Evolutionary conservation across 169 alveolate species (phyloP), one percentile per base, ranked within the genome.

Genomic region (Neospora caninum): DNA sequence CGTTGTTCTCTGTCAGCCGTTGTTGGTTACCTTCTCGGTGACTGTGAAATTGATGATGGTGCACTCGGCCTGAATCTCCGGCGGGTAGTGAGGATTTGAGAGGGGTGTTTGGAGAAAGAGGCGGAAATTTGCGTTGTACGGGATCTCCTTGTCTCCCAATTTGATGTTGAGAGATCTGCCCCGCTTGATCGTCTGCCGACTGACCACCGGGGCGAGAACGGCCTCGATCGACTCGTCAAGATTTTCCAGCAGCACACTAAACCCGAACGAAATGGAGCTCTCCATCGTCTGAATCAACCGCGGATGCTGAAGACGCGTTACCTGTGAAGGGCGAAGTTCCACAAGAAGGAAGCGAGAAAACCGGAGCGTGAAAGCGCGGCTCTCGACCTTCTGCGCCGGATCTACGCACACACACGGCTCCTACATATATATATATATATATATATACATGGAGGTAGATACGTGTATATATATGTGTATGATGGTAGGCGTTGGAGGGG

Each of bases 11-110:
- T 80, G 27, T 38, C 49, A 6, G 1, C 27, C 22, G 4, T 80
- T 34, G 45, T 34, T 80, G 0, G 53, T 54, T 54, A 73, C 93
- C 88, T 93, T 93, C 69, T 93, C 93, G 43, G 99, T 99, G 96
- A 98, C 99, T 88, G 99, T 98, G 97, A 99, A 99, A 96, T 99
- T 99, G 95, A 98, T 99, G 93, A 99, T 98, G 25, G 99, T 98
- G 80, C 99, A 98, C 96, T 98, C 98, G 7, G 99, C 99, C 92
- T 99, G 99, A 39, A 98, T 97, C 95, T 99, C 99, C 10, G 99
- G 99, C 95, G 98, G 98, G 97, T 98, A 99, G 95, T 99, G 99
- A 69, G 99, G 99, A 84, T 99, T 99, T 93, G 98, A 97, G 92
- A 98, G 96, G 95, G 98, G 98, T 25, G 99, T 98, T 93, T 98